phyloP scores from a whole-genome alignment of 192 early-diverging fungal genomes.

The Podila horticola region DNA sequence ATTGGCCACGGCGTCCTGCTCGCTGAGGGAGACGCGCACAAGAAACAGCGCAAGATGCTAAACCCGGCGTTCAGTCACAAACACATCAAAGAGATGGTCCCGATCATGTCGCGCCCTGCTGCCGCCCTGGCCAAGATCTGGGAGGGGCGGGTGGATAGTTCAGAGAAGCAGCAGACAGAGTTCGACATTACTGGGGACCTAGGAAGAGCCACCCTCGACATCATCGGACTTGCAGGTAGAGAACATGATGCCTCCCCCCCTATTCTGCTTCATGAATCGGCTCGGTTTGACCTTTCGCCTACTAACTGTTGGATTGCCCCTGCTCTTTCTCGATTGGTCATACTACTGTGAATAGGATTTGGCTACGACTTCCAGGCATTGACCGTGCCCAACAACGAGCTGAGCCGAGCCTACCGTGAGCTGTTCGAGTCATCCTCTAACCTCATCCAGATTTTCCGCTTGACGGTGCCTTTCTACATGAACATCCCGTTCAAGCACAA shows the following conservation, averaged over 20 bases:
- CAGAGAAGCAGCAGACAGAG: slow-evolving; percentile 29
- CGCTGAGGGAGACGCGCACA: slow-evolving; percentile 62
- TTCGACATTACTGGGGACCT: slow-evolving; percentile 52
- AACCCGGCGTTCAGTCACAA: slow-evolving; percentile 63
- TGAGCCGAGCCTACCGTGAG: slow-evolving; percentile 56
- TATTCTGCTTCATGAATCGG: too few relatives aligned
- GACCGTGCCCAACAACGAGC: slow-evolving; percentile 41
- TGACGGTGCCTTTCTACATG: slow-evolving; percentile 35
- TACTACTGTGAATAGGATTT: slow-evolving; percentile 33
- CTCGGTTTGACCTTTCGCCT: too few relatives aligned
- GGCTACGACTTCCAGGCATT: slow-evolving; percentile 59
- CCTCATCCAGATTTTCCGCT: slow-evolving; percentile 20
- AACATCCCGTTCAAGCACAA: slow-evolving; percentile 38
- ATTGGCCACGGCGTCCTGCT: slow-evolving; percentile 62
- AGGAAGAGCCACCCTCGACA: slow-evolving; percentile 55
- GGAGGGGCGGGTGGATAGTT: slow-evolving; percentile 38
- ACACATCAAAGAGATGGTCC: slow-evolving; percentile 57
- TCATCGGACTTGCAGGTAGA: slow-evolving; percentile 54
- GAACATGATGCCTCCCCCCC: too few relatives aligned
- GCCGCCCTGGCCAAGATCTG: slow-evolving; percentile 48
- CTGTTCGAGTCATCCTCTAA: slow-evolving; percentile 33
- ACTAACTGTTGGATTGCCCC: not conserved
- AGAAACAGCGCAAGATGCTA: slow-evolving; percentile 64
- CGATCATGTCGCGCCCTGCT: slow-evolving; percentile 45
- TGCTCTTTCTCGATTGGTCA: too few relatives aligned